A percentile compares a stretch with the other conserved stretches of the same genome.
Evolutionary conservation across 257 asterid species (phyloP).

Genomic region (Ilex aquifolium): DNA sequence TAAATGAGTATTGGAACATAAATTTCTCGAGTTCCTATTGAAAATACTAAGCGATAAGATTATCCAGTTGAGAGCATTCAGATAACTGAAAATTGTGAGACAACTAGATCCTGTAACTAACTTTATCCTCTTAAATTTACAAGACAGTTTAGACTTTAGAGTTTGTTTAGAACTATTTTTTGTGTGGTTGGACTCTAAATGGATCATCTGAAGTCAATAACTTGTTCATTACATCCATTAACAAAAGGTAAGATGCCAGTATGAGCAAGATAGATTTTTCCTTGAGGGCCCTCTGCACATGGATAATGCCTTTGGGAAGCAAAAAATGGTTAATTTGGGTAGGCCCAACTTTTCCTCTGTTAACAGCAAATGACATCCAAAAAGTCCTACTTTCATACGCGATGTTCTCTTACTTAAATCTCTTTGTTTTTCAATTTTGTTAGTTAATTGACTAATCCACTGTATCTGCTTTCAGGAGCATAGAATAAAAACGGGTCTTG

Average conservation of each 20-base stretch:
- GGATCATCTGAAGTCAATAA: slow-evolving; percentile 4
- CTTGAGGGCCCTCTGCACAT: slow-evolving; percentile 15
- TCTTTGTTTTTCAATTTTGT: not conserved
- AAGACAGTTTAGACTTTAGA: not conserved
- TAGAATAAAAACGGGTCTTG: not conserved
- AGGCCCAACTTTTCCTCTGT: not conserved
- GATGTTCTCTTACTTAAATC: not conserved
- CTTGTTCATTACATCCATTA: slow-evolving; percentile 12
- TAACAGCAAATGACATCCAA: not conserved
- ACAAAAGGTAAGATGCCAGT: slow-evolving; percentile 15
- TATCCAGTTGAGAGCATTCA: too few species aligned
- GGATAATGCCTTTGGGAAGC: slow-evolving; percentile 16
- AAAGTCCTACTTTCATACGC: not conserved
- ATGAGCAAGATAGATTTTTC: slow-evolving; percentile 7
- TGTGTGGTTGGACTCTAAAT: not conserved
- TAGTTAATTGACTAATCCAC: not conserved
- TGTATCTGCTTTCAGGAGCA: not conserved
- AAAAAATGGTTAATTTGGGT: not conserved
- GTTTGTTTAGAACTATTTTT: not conserved
- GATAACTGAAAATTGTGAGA: too few species aligned
- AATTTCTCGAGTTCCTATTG: too few species aligned
- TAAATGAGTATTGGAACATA: too few species aligned
- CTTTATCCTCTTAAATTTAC: not conserved
- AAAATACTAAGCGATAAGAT: too few species aligned
- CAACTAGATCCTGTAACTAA: too few species aligned